phyloP scores from a whole-genome alignment of 2,329 filamentous ascomycete species.

The Dactylonectria macrodidyma region DNA sequence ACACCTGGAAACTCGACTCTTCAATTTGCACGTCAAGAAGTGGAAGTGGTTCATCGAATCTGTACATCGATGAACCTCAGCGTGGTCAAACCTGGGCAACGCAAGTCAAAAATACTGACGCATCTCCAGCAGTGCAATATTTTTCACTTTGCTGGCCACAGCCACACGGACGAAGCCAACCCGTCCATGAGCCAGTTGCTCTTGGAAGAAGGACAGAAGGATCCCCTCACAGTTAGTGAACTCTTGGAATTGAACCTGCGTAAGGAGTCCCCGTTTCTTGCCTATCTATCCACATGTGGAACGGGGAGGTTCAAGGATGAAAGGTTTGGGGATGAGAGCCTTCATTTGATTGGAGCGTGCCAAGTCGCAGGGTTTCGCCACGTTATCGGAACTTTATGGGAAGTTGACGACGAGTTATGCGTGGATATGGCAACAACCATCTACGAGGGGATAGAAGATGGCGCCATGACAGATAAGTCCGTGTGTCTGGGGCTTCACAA shows the following conservation, averaged over 20 bases:
- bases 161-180: not conserved
- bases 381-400: constrained; percentile 20
- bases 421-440: not conserved
- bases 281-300: constrained; percentile 56
- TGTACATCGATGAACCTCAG: not conserved
- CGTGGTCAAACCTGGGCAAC: constrained; percentile 4
- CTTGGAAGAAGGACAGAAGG: constrained; percentile 11
- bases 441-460: not conserved
- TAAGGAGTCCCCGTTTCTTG: constrained; percentile 48
- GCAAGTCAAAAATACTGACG: constrained; percentile 43
- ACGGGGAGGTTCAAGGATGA: constrained; percentile 46
- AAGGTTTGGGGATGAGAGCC: constrained; percentile 52
- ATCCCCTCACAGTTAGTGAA: constrained; percentile 26
- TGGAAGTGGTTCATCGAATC: not conserved
- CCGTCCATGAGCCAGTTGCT: constrained; percentile 29
- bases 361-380: constrained; percentile 17
- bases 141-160: constrained; percentile 45
- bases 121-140: constrained; percentile 48
- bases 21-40: not conserved
- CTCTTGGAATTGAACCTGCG: constrained; percentile 37
- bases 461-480: constrained; percentile 10
- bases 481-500: constrained; percentile 7
- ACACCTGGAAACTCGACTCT: not conserved
- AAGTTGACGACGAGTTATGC: not conserved
- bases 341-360: constrained; percentile 52